A percentile compares a stretch with the other conserved stretches of the same genome.
Evolutionary conservation across 75 land plant genomes (phyloP).

Genomic region (Sequoia sempervirens): DNA sequence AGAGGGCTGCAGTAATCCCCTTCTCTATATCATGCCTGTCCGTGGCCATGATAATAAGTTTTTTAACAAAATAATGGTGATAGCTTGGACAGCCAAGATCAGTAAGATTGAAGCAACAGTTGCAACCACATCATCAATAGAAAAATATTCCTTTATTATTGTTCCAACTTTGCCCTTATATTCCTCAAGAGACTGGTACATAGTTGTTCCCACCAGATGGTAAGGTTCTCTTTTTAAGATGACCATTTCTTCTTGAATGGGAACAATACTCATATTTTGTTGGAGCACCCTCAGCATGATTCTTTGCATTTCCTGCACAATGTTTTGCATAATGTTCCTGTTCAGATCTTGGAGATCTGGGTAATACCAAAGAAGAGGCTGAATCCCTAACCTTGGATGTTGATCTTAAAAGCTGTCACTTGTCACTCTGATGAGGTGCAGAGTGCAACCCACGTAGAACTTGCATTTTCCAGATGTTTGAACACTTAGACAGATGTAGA

Average conservation of each 20-base stretch:
- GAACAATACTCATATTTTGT: conserved; percentile 41
- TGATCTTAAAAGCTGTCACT: conserved; percentile 25
- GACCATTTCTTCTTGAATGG: conserved; percentile 45
- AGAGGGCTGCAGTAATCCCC: conserved; percentile 79
- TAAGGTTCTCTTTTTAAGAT: conserved; percentile 70
- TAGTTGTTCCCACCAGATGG: conserved; percentile 31
- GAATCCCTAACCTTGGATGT: conserved; percentile 34
- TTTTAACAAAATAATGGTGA: conserved; percentile 73
- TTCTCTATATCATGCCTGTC: conserved; percentile 84
- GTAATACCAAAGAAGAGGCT: conserved; percentile 11
- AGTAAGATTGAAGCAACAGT: conserved; percentile 35
- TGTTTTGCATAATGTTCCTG: conserved; percentile 24
- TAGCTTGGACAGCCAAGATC: conserved; percentile 67
- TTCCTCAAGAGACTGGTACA: conserved; percentile 28
- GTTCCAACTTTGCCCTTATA: conserved; percentile 32
- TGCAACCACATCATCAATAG: conserved; percentile 37
- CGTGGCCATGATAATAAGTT: conserved; percentile 81
- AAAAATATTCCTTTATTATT: conserved; percentile 43
- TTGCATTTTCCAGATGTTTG: too few relatives aligned
- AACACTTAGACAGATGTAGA: too few relatives aligned
- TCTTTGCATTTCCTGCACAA: conserved; percentile 15
- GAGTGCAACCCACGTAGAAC: too few relatives aligned
- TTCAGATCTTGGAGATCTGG: conserved; percentile 23
- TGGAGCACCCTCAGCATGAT: conserved; percentile 26
- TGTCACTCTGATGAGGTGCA: too few relatives aligned